phyloP scores from a whole-genome alignment of 805 yeast genomes.

The Kazachstania taianensis region DNA sequence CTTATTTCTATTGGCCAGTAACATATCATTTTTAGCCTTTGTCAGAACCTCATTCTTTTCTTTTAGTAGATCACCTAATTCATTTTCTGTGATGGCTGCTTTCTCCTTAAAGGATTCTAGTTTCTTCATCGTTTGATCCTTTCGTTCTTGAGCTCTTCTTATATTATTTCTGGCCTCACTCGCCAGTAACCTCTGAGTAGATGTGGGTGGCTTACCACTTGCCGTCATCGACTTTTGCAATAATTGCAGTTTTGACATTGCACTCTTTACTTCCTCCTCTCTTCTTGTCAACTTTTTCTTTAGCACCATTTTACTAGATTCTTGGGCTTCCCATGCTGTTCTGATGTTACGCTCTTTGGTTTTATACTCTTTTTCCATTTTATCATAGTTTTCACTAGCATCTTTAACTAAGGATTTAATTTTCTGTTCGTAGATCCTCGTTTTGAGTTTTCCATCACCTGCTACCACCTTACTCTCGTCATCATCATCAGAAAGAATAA shows the following conservation, averaged over 20 bases:
- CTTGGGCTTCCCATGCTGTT: constrained; percentile 9
- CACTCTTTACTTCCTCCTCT: constrained; percentile 14
- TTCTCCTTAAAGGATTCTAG: constrained; percentile 11
- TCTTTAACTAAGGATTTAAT: constrained; percentile 4
- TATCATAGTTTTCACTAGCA: constrained; percentile 2
- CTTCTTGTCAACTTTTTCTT: constrained; percentile 18
- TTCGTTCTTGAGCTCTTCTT: constrained; percentile 7
- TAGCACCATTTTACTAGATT: constrained; percentile 15
- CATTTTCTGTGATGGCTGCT: constrained; percentile 3
- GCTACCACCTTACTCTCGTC: constrained; percentile 3
- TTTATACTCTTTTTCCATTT: constrained; percentile 1
- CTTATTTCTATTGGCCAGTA: constrained; percentile 13
- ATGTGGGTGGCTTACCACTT: constrained; percentile 4
- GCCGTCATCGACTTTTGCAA: constrained; percentile 6
- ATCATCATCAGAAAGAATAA: constrained; percentile 27
- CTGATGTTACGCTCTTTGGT: constrained; percentile 9
- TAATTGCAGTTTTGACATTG: constrained; percentile 4
- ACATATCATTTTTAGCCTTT: constrained; percentile 13
- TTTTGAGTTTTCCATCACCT: neutral
- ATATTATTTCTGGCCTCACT: constrained; percentile 11
- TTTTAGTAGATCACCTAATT: constrained; percentile 9
- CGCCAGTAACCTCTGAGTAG: constrained; percentile 11
- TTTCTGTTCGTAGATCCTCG: neutral
- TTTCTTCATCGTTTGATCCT: constrained; percentile 15
- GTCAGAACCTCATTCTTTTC: constrained; percentile 13